These are phyloP conservation scores for Tetrahymena borealis DNA, from an alignment of 73 alveolate genomes.

Conservation along the genomic window DNA sequence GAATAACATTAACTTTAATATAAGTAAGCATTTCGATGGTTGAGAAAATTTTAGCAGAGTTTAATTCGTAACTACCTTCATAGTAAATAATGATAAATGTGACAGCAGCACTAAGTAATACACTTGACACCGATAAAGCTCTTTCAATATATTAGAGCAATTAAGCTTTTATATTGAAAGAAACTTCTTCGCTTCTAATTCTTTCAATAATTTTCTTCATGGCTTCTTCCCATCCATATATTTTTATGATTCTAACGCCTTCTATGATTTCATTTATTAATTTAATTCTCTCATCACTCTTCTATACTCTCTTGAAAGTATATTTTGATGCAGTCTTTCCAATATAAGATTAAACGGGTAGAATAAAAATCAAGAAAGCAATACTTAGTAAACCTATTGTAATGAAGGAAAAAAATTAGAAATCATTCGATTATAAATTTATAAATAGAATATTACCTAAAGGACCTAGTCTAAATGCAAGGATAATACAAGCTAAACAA, in stretches of 20 bases:
- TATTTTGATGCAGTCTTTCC: background rate
- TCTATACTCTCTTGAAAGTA: background rate
- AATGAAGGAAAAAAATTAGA: background rate
- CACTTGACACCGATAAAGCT: constrained; percentile 5
- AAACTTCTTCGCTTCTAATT: constrained; percentile 16
- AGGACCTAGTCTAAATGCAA: background rate
- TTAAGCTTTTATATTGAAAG: constrained; percentile 2
- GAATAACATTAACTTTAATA: background rate
- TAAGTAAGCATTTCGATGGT: background rate
- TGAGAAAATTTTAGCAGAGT: background rate
- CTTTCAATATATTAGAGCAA: background rate
- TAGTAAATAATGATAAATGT: background rate
- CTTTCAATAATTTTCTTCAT: background rate
- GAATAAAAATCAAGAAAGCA: background rate
- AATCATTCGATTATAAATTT: background rate
- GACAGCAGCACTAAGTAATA: constrained; percentile 18
- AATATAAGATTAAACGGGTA: constrained; percentile 25
- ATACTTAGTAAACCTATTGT: constrained; percentile 23
- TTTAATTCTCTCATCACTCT: constrained; percentile 27
- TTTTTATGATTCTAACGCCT: constrained; percentile 39
- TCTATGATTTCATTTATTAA: constrained; percentile 29
- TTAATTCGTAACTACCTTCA: background rate
- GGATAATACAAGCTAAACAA: background rate
- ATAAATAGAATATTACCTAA: background rate
- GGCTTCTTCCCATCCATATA: constrained; percentile 53